Evolutionary conservation across 1,284 basidiomycete species (phyloP), one percentile per base, ranked within the genome.

Genomic region (Wolfiporia cocos): DNA sequence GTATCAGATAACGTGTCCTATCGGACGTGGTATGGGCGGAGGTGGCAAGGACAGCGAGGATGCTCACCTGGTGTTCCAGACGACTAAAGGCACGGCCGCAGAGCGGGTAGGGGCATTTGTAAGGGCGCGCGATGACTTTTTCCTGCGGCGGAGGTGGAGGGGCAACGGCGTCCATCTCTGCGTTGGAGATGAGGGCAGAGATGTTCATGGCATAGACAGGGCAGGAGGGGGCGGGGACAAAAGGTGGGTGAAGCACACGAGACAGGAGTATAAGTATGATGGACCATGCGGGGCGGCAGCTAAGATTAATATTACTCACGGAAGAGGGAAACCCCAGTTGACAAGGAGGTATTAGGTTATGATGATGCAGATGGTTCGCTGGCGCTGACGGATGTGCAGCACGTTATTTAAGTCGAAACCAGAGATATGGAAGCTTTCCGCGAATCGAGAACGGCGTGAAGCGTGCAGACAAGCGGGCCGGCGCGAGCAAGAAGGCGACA

Each of bases 21-120:
- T 7, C 26, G 26, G 26, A 29, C 44, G 44, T 39, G 34, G 41
- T 40, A 35, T 21, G 35, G 26, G 22, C 35, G 58, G 37, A 42
- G 42, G 46, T 38, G 44, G 41, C 34, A 46, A 37, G 31, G 31
- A 22, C 29, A 40, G 19, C 29, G 40, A 37, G 38, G 31, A 34
- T 24, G 69, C 78, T 49, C 54, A 89, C 92, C 78, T 92, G 91
- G 64, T 96, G 92, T 64, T 95, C 92, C 17, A 95, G 76, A 44
- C 92, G 73, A 61, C 88, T 92, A 65, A 95, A 95, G 0, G 91
- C 90, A 17, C 90, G 74, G 37, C 89, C 89, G 58, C 92, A 95
- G n/a, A 89, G 72, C 0, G 82, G 82, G 63, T 92, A 95, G 33
- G 92, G 92, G 63, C 92, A 97, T 60, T 95, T 96, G 80, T 96